Conservation (phyloP, 805 yeast genomes). For the Komagataella ulmi region DNA sequence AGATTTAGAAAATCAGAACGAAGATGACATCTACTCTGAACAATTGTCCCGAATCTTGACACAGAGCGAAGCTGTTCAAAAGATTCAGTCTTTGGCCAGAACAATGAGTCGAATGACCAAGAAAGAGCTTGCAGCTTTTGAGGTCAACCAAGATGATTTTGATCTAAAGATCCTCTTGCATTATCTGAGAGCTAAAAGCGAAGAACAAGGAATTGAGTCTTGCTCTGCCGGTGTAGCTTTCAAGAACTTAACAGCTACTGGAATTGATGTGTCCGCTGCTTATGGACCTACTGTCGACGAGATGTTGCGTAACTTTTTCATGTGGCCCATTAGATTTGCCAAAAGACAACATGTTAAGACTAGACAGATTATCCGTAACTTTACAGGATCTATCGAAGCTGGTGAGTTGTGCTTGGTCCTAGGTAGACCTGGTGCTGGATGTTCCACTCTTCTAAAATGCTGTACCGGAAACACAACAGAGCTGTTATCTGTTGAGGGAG, state of each 20-base stretch:
- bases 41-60: background rate
- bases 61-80: slow-evolving; percentile 7
- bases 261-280: slow-evolving; percentile 39
- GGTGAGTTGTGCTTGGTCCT: slow-evolving; percentile 42
- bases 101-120: slow-evolving; percentile 34
- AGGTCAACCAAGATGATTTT: slow-evolving; percentile 30
- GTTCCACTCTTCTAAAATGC: slow-evolving; percentile 38
- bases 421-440: slow-evolving; percentile 55
- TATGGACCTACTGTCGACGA: slow-evolving; percentile 33
- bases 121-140: slow-evolving; percentile 28
- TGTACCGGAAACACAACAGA: slow-evolving; percentile 31
- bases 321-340: slow-evolving; percentile 16
- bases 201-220: slow-evolving; percentile 32
- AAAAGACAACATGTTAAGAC: slow-evolving; percentile 19
- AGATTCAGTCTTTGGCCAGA: slow-evolving; percentile 35
- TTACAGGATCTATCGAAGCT: slow-evolving; percentile 20
- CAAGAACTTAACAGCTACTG: slow-evolving; percentile 28
- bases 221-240: slow-evolving; percentile 38
- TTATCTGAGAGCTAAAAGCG: slow-evolving; percentile 21
- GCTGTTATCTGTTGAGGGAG: slow-evolving; percentile 22
- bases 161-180: slow-evolving; percentile 28
- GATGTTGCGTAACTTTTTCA: slow-evolving; percentile 20
- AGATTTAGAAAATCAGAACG: background rate
- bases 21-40: background rate
- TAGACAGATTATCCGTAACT: slow-evolving; percentile 14